A percentile compares a stretch with the other conserved stretches of the same genome.
These are phyloP conservation scores for Exobasidium rhododendri DNA, from an alignment of 1,284 basidiomycete species.

Conservation along the genomic window DNA sequence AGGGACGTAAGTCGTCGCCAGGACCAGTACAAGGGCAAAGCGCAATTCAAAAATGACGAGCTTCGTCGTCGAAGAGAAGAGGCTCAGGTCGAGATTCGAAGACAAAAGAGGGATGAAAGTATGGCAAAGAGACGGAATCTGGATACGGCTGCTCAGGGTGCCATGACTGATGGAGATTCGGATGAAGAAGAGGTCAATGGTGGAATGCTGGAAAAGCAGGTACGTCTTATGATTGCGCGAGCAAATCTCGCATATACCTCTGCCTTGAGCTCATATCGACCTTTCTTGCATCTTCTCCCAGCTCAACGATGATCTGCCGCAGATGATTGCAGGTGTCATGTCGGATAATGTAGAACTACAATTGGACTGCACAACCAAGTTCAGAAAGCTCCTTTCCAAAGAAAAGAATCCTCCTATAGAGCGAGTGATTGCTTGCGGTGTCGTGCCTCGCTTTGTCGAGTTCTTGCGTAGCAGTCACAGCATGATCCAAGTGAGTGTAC, in stretches of 20 bases:
- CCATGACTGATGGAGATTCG: constrained; percentile 46
- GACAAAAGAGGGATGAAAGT: constrained; percentile 54
- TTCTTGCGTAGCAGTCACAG: constrained; percentile 83
- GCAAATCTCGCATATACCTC: too few species aligned
- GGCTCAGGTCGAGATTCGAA: constrained; percentile 54
- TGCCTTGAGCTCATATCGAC: too few species aligned
- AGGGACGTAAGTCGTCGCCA: constrained; percentile 49
- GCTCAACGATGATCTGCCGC: constrained; percentile 72
- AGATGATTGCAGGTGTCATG: constrained; percentile 88
- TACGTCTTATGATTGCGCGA: background rate
- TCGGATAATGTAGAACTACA: constrained; percentile 86
- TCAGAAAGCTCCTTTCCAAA: constrained; percentile 92
- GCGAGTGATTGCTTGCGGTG: constrained; percentile 93
- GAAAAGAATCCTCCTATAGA: constrained; percentile 99
- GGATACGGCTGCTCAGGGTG: constrained; percentile 29
- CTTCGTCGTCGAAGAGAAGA: constrained; percentile 52
- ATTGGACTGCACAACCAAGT: constrained; percentile 88
- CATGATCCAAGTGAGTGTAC: constrained; percentile 78
- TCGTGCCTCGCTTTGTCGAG: constrained; percentile 94
- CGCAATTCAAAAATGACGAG: constrained; percentile 53
- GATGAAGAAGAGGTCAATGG: constrained; percentile 44
- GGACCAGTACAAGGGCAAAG: constrained; percentile 52
- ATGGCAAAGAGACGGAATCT: constrained; percentile 54
- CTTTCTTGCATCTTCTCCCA: too few species aligned
- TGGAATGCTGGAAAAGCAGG: constrained; percentile 9